phyloP scores from a whole-genome alignment of 2,329 filamentous ascomycete genomes.

The Pseudogymnoascus sp. region DNA sequence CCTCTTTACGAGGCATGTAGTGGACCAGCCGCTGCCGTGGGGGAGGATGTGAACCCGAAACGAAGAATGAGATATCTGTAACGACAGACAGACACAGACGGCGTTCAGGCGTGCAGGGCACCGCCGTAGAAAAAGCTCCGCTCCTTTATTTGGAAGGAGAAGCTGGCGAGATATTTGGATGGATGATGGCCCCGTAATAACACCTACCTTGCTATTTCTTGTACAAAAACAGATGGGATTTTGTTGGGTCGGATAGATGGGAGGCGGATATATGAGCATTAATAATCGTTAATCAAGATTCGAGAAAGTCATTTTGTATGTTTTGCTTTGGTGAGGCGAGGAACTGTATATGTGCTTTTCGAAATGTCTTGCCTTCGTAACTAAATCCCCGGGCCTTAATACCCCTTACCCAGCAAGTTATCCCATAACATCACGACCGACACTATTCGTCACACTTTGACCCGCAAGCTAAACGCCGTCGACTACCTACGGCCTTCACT shows the following conservation, averaged over 20 bases:
- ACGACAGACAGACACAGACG: neutral
- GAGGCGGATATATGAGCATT: neutral
- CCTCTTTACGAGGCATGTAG: too few relatives aligned
- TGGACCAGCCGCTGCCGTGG: neutral
- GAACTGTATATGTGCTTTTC: neutral
- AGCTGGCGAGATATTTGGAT: neutral
- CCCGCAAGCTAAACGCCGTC: too few relatives aligned
- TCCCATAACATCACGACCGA: too few relatives aligned
- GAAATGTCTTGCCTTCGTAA: neutral
- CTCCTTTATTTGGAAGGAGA: neutral
- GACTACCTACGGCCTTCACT: too few relatives aligned
- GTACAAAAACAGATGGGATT: neutral
- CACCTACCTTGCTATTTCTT: neutral
- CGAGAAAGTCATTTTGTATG: neutral
- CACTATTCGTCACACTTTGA: neutral
- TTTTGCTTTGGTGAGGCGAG: neutral
- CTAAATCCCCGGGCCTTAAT: neutral
- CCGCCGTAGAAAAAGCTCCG: neutral
- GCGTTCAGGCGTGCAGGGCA: conserved; percentile 5
- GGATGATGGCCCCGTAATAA: neutral
- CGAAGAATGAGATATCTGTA: neutral
- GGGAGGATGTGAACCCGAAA: neutral
- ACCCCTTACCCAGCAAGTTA: neutral
- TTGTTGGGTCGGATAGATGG: neutral
- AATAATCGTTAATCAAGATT: conserved; percentile 1